Evolutionary conservation across 441 rosid species (phyloP), one percentile per base, ranked within the genome.

Genomic region (Jatropha podagrica): DNA sequence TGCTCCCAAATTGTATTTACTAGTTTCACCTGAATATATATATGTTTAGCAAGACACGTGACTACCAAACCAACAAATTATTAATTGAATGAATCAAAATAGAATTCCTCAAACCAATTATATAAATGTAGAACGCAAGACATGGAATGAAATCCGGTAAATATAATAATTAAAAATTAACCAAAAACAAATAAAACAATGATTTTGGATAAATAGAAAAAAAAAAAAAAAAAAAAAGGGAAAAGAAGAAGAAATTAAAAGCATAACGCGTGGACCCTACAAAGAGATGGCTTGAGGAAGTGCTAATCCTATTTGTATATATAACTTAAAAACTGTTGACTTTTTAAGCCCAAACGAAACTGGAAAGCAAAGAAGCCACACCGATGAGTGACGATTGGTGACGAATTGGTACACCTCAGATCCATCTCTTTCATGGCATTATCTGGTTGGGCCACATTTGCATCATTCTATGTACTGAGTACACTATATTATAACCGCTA

Each of bases 231-330:
- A 7, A 38, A 20, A 54, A 46, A 42, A n/a, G 23, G 1, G 10
- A 3, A 54, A 5, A 14, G 11, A 44, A 32, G 14, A 5, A 0
- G 6, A 60, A 12, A 32, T 32, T 23, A 18, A 71, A 2, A 78
- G 60, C 56, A 74, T 49, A 76, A 65, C 86, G 83, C 74, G 88
- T 86, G 86, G 85, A 79, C 77, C 85, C 84, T 26, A 75, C 75
- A 8, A 49, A 60, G 17, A 26, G 77, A 66, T 51, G 79, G 81
- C 54, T 79, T 68, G 46, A 65, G 51, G 70, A 73, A 77, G 68
- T 60, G 74, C 64, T 76, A 55, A 68, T 66, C 71, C 69, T 41
- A n/a, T 20, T 6, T 40, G 18, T 44, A 4, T 8, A 5, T 51
- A 52, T 70, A 74, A 41, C 81, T 79, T 77, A 26, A 74, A 32